Evolutionary conservation across 2,329 filamentous ascomycete genomes (phyloP), one percentile per base, ranked within the genome.

Genomic region (Scedosporium dehoogii): DNA sequence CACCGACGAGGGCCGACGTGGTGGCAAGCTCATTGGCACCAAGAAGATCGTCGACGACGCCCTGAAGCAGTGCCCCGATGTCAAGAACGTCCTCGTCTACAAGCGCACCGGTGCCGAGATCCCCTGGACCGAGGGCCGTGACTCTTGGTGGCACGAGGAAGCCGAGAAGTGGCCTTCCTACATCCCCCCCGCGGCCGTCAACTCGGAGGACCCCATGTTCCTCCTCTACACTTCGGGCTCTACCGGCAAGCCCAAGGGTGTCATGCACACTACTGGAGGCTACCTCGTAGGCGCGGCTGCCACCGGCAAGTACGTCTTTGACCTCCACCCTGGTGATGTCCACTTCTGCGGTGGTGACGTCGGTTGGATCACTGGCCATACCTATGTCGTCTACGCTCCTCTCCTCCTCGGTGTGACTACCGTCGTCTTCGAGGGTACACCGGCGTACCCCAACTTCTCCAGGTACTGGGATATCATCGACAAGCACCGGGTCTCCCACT

Each of bases 31-130:
- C 70, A 97, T 99, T 73, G 90, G 91, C 71, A 97, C 93, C 70
- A 97, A 99, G 86, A 96, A 96, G 82, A 97, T 99, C 73, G 94
- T 97, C 68, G 94, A 99, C 72, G 94, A 97, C 73, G 93, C 93
- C 44, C 84, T 99, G 65, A 96, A 94, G 82, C 91, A 96, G 77
- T 97, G 93, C 77, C 93, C 93, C 18, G 88, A 91, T 69, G 90
- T 99, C 67, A 85, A 81, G 51, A 86, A 90, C 75, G 90, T 91
- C 69, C 82, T 99, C 46, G 94, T 99, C 63, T 97, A 88, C 83
- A 93, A 96, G 84, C 90, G 94, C 70, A 99, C 94, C 44, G 93
- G 93, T 60, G 88, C 92, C 58, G 92, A 97, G 61, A 87, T 97
- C 21, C 92, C 93, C 66, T 93, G 89, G 90, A 96, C 91, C 60